These are phyloP conservation scores for Ustilago xerochloae DNA, from an alignment of 1,284 basidiomycete genomes.

Conservation along the genomic window DNA sequence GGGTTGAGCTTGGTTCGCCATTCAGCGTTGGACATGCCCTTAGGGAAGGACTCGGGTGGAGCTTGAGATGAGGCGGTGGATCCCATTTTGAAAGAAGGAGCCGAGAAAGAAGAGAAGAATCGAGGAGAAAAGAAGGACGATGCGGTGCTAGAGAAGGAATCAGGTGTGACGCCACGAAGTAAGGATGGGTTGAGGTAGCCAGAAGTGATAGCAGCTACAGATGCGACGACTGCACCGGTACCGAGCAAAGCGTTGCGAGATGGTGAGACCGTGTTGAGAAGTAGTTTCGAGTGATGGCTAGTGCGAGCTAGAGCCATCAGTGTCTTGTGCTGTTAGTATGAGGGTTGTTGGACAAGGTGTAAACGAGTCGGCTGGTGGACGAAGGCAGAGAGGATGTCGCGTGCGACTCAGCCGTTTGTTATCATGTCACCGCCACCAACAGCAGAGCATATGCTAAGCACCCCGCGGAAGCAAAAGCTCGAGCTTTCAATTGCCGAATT, in stretches of 20 bases:
- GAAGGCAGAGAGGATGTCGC: slow-evolving; percentile 8
- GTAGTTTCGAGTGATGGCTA: slow-evolving; percentile 12
- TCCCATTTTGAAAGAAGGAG: slow-evolving; percentile 33
- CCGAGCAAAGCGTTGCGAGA: slow-evolving; percentile 25
- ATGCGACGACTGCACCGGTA: slow-evolving; percentile 27
- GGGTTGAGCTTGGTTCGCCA: slow-evolving; percentile 85
- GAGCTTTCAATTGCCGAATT: slow-evolving; percentile 5
- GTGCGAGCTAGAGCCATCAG: slow-evolving; percentile 41
- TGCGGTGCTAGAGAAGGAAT: not conserved
- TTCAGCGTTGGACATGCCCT: slow-evolving; percentile 79
- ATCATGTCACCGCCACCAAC: not conserved
- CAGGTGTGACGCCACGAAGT: slow-evolving; percentile 1
- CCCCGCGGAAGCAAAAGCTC: not conserved
- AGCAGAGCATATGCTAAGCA: slow-evolving; percentile 18
- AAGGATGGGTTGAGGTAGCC: slow-evolving; percentile 6
- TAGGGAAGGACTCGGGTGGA: slow-evolving; percentile 43
- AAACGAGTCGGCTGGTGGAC: not conserved
- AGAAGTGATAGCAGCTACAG: slow-evolving; percentile 26
- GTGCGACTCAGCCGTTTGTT: slow-evolving; percentile 2
- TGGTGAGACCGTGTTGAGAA: slow-evolving; percentile 26
- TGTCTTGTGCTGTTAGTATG: not conserved
- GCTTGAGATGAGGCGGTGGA: slow-evolving; percentile 40
- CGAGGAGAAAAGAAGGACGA: not conserved
- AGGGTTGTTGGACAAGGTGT: not conserved
- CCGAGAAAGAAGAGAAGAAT: slow-evolving; percentile 17